Evolutionary conservation across 2,329 filamentous ascomycete species (phyloP).

Genomic region (Pestalotiopsis sp.): DNA sequence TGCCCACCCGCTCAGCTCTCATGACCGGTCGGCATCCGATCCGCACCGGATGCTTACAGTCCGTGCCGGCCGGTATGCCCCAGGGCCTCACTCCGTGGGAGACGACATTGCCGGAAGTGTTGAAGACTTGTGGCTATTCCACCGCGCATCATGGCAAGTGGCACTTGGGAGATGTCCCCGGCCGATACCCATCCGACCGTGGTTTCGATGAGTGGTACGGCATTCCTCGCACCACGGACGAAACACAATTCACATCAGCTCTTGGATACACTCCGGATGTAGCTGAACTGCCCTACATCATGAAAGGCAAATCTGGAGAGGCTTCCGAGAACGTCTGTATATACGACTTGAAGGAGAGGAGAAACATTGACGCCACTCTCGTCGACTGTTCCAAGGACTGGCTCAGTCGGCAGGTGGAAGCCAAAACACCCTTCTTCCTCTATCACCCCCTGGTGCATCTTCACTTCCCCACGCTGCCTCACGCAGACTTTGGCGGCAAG

Average conservation of each 20-base stretch:
- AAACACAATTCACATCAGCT: background rate
- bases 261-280: background rate
- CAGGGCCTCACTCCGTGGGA: slow-evolving; percentile 36
- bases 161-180: slow-evolving; percentile 37
- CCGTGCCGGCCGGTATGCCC: slow-evolving; percentile 34
- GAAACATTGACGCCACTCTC: background rate
- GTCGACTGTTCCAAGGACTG: background rate
- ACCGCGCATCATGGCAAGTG: slow-evolving; percentile 38
- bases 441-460: background rate
- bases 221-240: slow-evolving; percentile 24
- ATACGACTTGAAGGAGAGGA: background rate
- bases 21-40: slow-evolving; percentile 39
- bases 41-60: slow-evolving; percentile 35
- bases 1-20: slow-evolving; percentile 35
- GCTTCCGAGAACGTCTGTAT: background rate
- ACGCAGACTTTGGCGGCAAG: background rate
- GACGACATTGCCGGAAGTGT: slow-evolving; percentile 31
- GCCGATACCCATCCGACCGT: slow-evolving; percentile 36
- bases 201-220: slow-evolving; percentile 41
- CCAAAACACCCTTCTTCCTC: background rate
- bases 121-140: slow-evolving; percentile 29
- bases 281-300: background rate
- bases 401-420: background rate
- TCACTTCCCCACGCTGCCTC: background rate
- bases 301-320: background rate